These are phyloP conservation scores for Dendrobium chrysotoxum DNA, from an alignment of 106 monocot species.

Conservation along the genomic window DNA sequence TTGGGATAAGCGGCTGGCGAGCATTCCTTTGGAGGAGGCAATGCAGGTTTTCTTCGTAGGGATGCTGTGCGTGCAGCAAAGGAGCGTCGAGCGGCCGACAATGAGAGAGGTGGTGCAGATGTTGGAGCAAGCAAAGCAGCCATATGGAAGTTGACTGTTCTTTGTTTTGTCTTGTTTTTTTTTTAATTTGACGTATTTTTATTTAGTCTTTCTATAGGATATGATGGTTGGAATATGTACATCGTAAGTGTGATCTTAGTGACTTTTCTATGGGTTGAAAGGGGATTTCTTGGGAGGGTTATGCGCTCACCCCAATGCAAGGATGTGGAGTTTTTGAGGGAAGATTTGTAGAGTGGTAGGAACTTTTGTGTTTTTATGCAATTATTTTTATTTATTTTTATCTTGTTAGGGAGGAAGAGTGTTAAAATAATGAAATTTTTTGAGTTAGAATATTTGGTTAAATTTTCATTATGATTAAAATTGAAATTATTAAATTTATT, in stretches of 20 bases:
- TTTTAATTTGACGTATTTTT: background rate
- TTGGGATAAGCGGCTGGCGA: constrained; percentile 40
- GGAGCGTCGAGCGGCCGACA: constrained; percentile 71
- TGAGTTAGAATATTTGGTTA: no score
- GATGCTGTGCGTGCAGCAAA: constrained; percentile 82
- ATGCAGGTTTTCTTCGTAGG: constrained; percentile 75
- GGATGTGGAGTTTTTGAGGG: no score
- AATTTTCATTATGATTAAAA: no score
- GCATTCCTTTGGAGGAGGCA: constrained; percentile 55
- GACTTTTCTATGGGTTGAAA: no score
- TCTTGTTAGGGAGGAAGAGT: no score
- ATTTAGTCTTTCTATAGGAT: background rate
- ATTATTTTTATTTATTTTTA: background rate
- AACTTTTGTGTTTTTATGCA: background rate
- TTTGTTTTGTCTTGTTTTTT: background rate
- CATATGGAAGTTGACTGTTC: background rate
- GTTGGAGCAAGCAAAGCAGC: constrained; percentile 53
- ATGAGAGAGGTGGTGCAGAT: constrained; percentile 91
- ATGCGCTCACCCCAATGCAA: no score
- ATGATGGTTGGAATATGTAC: background rate
- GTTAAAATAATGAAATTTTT: no score
- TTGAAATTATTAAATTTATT: no score
- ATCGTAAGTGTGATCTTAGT: background rate
- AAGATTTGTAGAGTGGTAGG: no score
- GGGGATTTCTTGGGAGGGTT: background rate